Percentiles rank a stretch among this genome's conserved stretches.
phyloP scores from a whole-genome alignment of 257 asterid species.

The Fraxinus quadrangulata region DNA sequence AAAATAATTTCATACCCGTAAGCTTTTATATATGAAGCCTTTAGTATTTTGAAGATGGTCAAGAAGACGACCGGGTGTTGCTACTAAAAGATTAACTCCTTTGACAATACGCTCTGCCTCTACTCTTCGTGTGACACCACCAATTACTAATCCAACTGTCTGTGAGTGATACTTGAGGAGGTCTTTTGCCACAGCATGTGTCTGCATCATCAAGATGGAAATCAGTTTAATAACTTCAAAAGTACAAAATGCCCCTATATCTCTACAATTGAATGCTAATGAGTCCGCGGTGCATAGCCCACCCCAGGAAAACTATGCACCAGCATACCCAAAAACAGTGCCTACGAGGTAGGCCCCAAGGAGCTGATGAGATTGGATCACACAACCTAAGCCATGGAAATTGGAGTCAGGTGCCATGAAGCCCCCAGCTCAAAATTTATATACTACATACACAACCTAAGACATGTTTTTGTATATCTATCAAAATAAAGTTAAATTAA shows the following conservation, averaged over 20 bases:
- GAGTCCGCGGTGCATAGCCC: constrained; percentile 10
- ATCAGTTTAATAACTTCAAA: constrained; percentile 14
- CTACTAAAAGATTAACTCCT: constrained; percentile 79
- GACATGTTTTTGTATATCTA: not conserved
- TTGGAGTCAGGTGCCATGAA: not conserved
- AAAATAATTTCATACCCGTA: constrained; percentile 49
- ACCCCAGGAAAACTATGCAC: constrained; percentile 5
- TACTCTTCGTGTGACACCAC: constrained; percentile 76
- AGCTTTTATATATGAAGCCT: constrained; percentile 77
- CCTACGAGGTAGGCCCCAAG: not conserved
- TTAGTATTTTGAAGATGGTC: constrained; percentile 94
- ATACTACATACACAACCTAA: not conserved
- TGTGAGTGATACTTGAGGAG: constrained; percentile 88
- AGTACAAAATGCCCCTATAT: not conserved
- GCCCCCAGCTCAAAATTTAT: not conserved
- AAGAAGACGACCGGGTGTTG: constrained; percentile 96
- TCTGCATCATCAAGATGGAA: constrained; percentile 43
- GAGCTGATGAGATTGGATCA: constrained; percentile 5
- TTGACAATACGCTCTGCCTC: constrained; percentile 83
- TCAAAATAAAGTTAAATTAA: constrained; percentile 10
- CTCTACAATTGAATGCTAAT: constrained; percentile 1
- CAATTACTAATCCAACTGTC: constrained; percentile 78
- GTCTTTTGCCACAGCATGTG: constrained; percentile 89
- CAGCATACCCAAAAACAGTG: not conserved
- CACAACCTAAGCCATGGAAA: not conserved